Evolutionary conservation across 192 early-diverging fungal genomes (phyloP), one percentile per base, ranked within the genome.

Genomic region (Coemansia sp.): DNA sequence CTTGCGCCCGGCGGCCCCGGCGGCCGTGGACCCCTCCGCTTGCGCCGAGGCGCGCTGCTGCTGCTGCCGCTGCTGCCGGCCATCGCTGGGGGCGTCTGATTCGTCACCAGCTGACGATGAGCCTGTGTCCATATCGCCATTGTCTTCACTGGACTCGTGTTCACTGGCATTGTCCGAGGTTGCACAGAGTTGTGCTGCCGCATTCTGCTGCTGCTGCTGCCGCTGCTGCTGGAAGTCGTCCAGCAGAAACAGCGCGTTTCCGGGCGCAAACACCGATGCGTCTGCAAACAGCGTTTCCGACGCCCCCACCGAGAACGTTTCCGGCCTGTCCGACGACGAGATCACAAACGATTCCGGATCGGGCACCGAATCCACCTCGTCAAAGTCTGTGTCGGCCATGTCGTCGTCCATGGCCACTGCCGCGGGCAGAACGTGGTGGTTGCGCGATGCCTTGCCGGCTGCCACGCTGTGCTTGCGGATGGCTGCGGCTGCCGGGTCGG

Each of bases 321-420:
- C 74, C 14, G 74, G 67, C 18, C 58, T 51, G 47, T 66, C 74
- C 16, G 55, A 41, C 34, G 74, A 69, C 45, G 66, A 70, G 3
- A 76, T 67, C 23, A 76, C 74, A 70, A 76, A 76, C 8, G 67
- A 76, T 44, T 76, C 74, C 4, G 74, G 74, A 52, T 76, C 74
- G 15, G 74, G 67, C 15, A 76, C 66, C 21, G 66, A 66, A 36
- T 76, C 67, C 11, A 44, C 74, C 12, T 76, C 73, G 43, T 66
- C 74, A 51, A 70, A 63, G 41, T 60, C 60, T 31, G 53, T 58
- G 46, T 50, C 59, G 23, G 32, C 44, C 28, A 39, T 56, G 16
- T 61, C 53, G 45, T 54, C 55, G 47, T 49, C 68, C 32, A 55
- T 56, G 17, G 32, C 56, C 23, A 58, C 58, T 11, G 54, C 51